Percentiles rank a stretch among this genome's conserved stretches.
These are phyloP conservation scores for Neurospora sp. DNA, from an alignment of 495 filamentous ascomycete genomes.

Conservation along the genomic window DNA sequence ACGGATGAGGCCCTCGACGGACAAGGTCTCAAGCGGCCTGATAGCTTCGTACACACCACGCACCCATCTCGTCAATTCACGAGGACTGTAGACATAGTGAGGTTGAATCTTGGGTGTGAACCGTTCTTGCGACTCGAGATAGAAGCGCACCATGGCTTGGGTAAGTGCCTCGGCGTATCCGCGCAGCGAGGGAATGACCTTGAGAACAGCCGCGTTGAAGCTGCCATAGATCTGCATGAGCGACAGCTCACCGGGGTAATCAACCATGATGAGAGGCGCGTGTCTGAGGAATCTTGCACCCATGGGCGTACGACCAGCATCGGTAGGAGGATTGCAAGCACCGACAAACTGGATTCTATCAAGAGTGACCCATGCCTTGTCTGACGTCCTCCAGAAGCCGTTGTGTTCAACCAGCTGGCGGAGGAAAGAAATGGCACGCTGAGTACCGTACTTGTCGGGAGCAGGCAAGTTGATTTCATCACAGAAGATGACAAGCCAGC, in stretches of 20 bases:
- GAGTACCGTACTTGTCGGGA: constrained; percentile 94
- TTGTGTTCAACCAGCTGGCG: constrained; percentile 97
- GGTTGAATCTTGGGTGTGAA: constrained; percentile 96
- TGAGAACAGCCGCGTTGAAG: constrained; percentile 92
- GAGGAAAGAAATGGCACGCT: constrained; percentile 92
- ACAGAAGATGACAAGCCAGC: constrained; percentile 97
- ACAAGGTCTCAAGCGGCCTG: constrained; percentile 74
- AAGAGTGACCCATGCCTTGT: constrained; percentile 95
- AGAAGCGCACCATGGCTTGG: constrained; percentile 96
- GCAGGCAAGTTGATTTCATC: constrained; percentile 99
- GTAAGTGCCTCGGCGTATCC: constrained; percentile 91
- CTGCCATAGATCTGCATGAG: constrained; percentile 96
- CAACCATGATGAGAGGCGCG: constrained; percentile 95
- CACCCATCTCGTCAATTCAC: constrained; percentile 95
- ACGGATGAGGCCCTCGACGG: constrained; percentile 83
- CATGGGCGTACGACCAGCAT: constrained; percentile 91
- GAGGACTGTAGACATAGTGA: constrained; percentile 97
- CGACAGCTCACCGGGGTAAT: constrained; percentile 93
- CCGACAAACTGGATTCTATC: constrained; percentile 98
- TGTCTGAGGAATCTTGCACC: constrained; percentile 88
- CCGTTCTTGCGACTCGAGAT: constrained; percentile 81
- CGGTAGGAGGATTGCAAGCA: constrained; percentile 97
- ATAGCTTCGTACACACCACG: constrained; percentile 96
- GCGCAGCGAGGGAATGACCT: constrained; percentile 90
- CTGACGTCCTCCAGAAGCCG: constrained; percentile 94